Percentiles rank a stretch among this genome's conserved stretches.
These are phyloP conservation scores for Groenewaldozyma salmanticensis DNA, from an alignment of 805 yeast species.

Conservation along the genomic window DNA sequence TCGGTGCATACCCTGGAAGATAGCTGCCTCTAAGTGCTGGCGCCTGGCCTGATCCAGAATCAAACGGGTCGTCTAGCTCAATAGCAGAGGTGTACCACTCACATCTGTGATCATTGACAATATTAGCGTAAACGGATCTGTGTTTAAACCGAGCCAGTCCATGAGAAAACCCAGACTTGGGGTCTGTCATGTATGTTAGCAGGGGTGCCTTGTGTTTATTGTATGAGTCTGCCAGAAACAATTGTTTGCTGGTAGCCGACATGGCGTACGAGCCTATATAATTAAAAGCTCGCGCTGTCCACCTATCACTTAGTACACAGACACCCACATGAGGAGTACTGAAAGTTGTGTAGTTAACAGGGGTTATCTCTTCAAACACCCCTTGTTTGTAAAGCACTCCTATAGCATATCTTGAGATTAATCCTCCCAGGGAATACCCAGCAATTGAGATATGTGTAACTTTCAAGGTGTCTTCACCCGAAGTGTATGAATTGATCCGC, in stretches of 20 bases:
- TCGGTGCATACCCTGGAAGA: slow-evolving; percentile 45
- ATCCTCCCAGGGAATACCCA: slow-evolving; percentile 88
- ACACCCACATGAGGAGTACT: slow-evolving; percentile 65
- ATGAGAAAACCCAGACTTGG: slow-evolving; percentile 47
- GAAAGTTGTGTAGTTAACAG: slow-evolving; percentile 52
- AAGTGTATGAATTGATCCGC: slow-evolving; percentile 13
- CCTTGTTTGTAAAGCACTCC: slow-evolving; percentile 54
- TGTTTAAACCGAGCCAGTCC: slow-evolving; percentile 46
- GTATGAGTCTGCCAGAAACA: slow-evolving; percentile 39
- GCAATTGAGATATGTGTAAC: slow-evolving; percentile 66
- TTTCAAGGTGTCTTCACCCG: slow-evolving; percentile 13
- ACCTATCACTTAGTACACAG: slow-evolving; percentile 43
- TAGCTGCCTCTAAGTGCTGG: slow-evolving; percentile 22
- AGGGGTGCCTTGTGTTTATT: slow-evolving; percentile 36
- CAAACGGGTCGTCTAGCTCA: slow-evolving; percentile 26
- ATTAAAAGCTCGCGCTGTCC: slow-evolving; percentile 49
- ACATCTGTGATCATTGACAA: slow-evolving; percentile 70
- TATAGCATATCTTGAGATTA: slow-evolving; percentile 69
- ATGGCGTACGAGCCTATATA: slow-evolving; percentile 51
- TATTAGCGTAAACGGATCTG: slow-evolving; percentile 59
- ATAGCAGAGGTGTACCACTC: slow-evolving; percentile 79
- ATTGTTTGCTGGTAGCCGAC: slow-evolving; percentile 65
- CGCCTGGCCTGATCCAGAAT: slow-evolving; percentile 7
- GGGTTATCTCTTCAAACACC: slow-evolving; percentile 43
- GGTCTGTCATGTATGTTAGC: slow-evolving; percentile 55